Conservation (phyloP, 2,329 filamentous ascomycete species). For the Aspergillus transmontanensis region DNA sequence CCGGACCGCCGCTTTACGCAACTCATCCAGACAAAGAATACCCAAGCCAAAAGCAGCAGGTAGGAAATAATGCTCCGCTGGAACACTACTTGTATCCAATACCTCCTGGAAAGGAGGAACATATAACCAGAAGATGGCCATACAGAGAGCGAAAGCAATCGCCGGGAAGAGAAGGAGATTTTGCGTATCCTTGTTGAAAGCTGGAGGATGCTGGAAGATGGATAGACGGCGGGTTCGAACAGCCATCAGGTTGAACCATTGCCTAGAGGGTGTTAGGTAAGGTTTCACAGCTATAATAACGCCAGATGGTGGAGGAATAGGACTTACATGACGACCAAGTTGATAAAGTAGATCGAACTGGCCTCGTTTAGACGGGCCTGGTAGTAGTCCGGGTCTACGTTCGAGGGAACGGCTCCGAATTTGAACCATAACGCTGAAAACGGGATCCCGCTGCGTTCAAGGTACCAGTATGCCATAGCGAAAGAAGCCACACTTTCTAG, state of each 20-base stretch:
- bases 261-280: slow-evolving; percentile 41
- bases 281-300: slow-evolving; percentile 5
- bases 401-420: slow-evolving; percentile 59
- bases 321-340: slow-evolving; percentile 72
- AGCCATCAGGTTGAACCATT: slow-evolving; percentile 75
- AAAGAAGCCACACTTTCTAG: slow-evolving; percentile 63
- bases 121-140: slow-evolving; percentile 72
- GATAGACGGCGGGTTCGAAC: slow-evolving; percentile 66
- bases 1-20: slow-evolving; percentile 64
- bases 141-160: slow-evolving; percentile 67
- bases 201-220: slow-evolving; percentile 72
- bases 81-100: slow-evolving; percentile 64
- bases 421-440: slow-evolving; percentile 70
- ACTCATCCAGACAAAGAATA: slow-evolving; percentile 67
- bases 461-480: slow-evolving; percentile 69
- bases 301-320: background rate
- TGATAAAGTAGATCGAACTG: slow-evolving; percentile 77
- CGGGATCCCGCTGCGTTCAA: slow-evolving; percentile 59
- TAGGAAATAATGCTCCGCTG: slow-evolving; percentile 75
- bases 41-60: slow-evolving; percentile 71
- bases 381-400: slow-evolving; percentile 58
- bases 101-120: slow-evolving; percentile 65
- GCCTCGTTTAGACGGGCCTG: slow-evolving; percentile 62
- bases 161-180: slow-evolving; percentile 72
- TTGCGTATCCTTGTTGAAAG: slow-evolving; percentile 65